Evolutionary conservation across 768 basidiomycete genomes (phyloP).

Genomic region (Floccularia luteovirens): DNA sequence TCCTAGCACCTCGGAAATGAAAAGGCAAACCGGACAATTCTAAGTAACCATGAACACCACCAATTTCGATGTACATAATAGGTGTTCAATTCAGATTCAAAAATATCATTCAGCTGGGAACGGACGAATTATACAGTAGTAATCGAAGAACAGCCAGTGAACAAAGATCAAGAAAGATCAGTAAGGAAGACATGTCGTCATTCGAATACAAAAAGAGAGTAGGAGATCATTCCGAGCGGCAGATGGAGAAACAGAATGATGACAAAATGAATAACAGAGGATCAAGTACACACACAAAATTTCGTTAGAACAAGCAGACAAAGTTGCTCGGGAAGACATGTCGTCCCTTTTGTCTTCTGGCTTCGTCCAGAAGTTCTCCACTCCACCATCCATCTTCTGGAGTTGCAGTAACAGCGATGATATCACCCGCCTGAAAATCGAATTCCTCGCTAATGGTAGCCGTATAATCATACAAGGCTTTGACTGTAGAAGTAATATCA

Average conservation of each 20-base stretch:
- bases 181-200: too few species aligned
- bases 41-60: too few species aligned
- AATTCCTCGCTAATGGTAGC: conserved; percentile 91
- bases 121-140: too few species aligned
- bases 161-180: too few species aligned
- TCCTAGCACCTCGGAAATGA: too few species aligned
- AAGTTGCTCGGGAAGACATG: conserved; percentile 89
- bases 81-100: too few species aligned
- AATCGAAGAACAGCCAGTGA: too few species aligned
- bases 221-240: too few species aligned
- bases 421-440: conserved; percentile 91
- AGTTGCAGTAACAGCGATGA: conserved; percentile 90
- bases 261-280: neutral
- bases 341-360: conserved; percentile 58
- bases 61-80: too few species aligned
- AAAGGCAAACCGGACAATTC: too few species aligned
- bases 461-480: conserved; percentile 82
- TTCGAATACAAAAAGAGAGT: too few species aligned
- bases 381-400: conserved; percentile 99
- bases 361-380: conserved; percentile 78
- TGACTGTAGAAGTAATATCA: conserved; percentile 41
- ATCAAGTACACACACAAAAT: conserved; percentile 5
- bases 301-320: conserved; percentile 64
- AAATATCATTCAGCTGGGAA: too few species aligned
- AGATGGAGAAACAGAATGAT: neutral